Percentiles rank a stretch among this genome's conserved stretches.
Conservation (phyloP, 2,329 filamentous ascomycete species). For the Aureobasidium melanogenum region DNA sequence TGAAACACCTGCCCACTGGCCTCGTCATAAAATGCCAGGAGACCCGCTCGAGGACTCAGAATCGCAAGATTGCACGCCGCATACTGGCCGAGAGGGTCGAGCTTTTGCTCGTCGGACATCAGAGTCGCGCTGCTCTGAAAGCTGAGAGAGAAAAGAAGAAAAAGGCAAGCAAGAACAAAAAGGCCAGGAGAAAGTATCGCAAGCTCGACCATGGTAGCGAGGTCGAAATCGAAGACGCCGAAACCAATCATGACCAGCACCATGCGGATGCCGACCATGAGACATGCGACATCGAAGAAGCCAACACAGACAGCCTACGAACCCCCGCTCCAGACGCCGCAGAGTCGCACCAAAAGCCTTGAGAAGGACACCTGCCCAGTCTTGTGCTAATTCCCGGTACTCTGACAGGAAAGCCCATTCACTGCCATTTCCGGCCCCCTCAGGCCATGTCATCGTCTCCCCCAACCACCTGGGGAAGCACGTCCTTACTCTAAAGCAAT, state of each 20-base stretch:
- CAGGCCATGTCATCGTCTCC: not conserved
- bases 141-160: constrained; percentile 55
- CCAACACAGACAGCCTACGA: not conserved
- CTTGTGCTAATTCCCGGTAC: not conserved
- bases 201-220: constrained; percentile 44
- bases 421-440: not conserved
- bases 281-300: not conserved
- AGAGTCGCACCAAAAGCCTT: not conserved
- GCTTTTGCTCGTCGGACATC: constrained; percentile 59
- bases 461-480: not conserved
- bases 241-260: not conserved
- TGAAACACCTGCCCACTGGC: constrained; percentile 82
- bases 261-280: not conserved
- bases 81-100: constrained; percentile 74
- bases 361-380: not conserved
- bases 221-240: constrained; percentile 13
- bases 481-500: not conserved
- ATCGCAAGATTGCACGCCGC: constrained; percentile 73
- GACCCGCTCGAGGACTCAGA: constrained; percentile 77
- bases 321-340: not conserved
- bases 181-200: constrained; percentile 71
- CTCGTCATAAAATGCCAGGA: constrained; percentile 91
- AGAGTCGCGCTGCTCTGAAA: constrained; percentile 58
- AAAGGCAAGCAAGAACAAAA: constrained; percentile 70
- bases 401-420: not conserved